A percentile compares a stretch with the other conserved stretches of the same genome.
These are phyloP conservation scores for Fusarium agapanthi DNA, from an alignment of 2,329 filamentous ascomycete genomes.

Conservation along the genomic window DNA sequence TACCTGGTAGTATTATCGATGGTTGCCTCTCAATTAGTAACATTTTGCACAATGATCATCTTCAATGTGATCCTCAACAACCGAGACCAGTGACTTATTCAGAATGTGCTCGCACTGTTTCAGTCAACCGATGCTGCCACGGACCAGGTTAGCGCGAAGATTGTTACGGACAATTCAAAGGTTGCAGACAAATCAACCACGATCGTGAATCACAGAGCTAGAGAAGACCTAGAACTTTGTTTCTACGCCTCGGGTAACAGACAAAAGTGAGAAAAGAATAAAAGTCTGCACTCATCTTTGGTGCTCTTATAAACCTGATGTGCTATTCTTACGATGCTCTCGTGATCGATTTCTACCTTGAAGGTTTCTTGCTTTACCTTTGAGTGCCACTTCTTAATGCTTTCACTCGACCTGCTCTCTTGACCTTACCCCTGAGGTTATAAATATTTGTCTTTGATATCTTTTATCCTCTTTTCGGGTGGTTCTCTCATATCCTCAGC, in stretches of 20 bases:
- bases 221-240: accelerated
- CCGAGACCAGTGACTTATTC: neutral
- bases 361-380: no score
- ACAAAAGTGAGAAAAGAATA: neutral
- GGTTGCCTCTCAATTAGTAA: accelerated
- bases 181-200: neutral
- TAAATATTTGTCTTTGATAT: no score
- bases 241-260: neutral
- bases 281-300: neutral
- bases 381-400: neutral
- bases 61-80: accelerated
- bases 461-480: no score
- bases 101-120: neutral
- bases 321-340: accelerated
- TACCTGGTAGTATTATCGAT: neutral
- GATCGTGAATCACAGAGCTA: no score
- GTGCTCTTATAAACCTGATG: accelerated
- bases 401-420: neutral
- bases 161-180: neutral
- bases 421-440: neutral
- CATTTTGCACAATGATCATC: accelerated
- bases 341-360: neutral
- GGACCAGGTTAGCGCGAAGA: accelerated
- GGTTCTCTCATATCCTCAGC: no score
- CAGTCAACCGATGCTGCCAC: accelerated